phyloP scores from a whole-genome alignment of 1,284 basidiomycete species.

The Anthracocystis setariae region DNA sequence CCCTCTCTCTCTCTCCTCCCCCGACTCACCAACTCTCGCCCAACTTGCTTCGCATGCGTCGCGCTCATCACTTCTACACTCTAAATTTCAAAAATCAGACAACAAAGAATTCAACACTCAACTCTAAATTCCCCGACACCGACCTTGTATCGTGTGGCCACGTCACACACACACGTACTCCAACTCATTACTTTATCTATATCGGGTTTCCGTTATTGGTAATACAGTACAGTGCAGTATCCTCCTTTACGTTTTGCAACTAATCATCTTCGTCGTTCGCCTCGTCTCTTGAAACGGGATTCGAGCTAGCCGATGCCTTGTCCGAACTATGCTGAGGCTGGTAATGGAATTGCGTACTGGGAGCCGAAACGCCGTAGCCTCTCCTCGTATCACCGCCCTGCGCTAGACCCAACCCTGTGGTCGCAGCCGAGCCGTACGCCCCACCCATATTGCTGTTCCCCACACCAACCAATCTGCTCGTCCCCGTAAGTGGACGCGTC shows the following conservation, averaged over 20 bases:
- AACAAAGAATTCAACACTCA: too few species aligned
- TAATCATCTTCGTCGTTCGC: conserved; percentile 20
- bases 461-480: conserved; percentile 16
- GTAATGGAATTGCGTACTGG: conserved; percentile 35
- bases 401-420: background rate
- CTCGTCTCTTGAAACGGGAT: conserved; percentile 30
- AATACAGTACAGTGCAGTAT: background rate
- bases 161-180: conserved; percentile 2
- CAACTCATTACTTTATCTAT: background rate
- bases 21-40: too few species aligned
- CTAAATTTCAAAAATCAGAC: background rate
- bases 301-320: conserved; percentile 10
- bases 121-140: too few species aligned
- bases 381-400: conserved; percentile 11
- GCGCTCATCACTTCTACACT: too few species aligned
- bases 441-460: conserved; percentile 11
- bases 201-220: too few species aligned
- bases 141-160: too few species aligned
- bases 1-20: too few species aligned
- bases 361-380: conserved; percentile 36
- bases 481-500: conserved; percentile 11
- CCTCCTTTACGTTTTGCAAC: conserved; percentile 19
- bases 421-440: conserved; percentile 1
- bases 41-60: too few species aligned
- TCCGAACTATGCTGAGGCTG: conserved; percentile 5